A percentile compares a stretch with the other conserved stretches of the same genome.
Conservation (phyloP, 2,329 filamentous ascomycete genomes). For the Aspergillus texensis region DNA sequence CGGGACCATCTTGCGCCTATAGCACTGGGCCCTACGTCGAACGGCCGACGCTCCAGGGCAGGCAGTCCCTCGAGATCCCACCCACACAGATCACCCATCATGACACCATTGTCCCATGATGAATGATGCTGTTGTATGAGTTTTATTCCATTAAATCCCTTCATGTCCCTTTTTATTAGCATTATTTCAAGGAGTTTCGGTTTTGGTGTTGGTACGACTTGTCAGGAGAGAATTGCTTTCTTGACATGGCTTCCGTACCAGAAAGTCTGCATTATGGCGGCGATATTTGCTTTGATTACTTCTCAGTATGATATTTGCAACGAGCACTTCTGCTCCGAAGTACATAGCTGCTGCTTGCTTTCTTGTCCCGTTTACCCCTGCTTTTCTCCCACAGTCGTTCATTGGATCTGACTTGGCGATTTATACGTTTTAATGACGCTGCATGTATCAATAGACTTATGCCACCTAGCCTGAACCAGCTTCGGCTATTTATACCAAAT, state of each 20-base stretch:
- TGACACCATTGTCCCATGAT: conserved; percentile 39
- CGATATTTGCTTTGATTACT: not conserved
- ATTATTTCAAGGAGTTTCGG: conserved; percentile 24
- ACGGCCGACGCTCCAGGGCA: conserved; percentile 46
- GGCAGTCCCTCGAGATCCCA: conserved; percentile 52
- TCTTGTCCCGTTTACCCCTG: conserved; percentile 19
- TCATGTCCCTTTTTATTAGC: conserved; percentile 25
- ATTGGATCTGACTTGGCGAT: conserved; percentile 4
- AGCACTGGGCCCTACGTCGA: conserved; percentile 53
- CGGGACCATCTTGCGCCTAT: conserved; percentile 71
- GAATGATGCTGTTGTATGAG: conserved; percentile 26
- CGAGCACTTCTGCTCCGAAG: not conserved
- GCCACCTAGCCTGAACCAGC: not conserved
- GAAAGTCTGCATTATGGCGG: conserved; percentile 4
- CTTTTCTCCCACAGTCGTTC: conserved; percentile 1
- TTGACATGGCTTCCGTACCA: not conserved
- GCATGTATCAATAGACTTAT: conserved; percentile 20
- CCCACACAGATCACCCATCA: conserved; percentile 38
- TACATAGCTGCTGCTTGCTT: conserved; percentile 8
- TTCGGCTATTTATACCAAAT: not conserved
- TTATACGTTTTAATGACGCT: conserved; percentile 19
- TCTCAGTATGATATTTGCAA: conserved; percentile 2
- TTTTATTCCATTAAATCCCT: conserved; percentile 15
- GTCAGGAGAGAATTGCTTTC: not conserved
- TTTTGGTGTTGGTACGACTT: conserved; percentile 8